Evolutionary conservation across 768 basidiomycete species (phyloP).

Genomic region (Rhodotorula sphaerocarpa): DNA sequence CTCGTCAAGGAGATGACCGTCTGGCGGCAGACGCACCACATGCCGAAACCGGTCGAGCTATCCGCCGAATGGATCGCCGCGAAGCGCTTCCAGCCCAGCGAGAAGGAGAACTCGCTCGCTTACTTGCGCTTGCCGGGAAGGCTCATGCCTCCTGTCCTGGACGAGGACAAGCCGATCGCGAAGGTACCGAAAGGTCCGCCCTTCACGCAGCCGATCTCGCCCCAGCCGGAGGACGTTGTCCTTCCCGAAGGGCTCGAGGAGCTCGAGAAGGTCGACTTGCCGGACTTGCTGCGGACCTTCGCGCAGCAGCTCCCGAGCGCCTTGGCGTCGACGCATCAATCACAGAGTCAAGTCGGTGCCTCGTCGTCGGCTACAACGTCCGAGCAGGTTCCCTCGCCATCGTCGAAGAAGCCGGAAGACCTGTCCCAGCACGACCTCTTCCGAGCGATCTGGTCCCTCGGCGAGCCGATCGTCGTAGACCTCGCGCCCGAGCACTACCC

Average conservation of each 20-base stretch:
- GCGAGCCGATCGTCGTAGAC: slow-evolving; percentile 71
- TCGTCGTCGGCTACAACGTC: neutral
- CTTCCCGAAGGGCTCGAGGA: no score
- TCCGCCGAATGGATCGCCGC: neutral
- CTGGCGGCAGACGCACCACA: slow-evolving; percentile 42
- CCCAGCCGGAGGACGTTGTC: neutral
- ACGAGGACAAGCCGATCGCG: slow-evolving; percentile 49
- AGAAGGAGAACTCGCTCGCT: slow-evolving; percentile 10
- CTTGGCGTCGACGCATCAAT: neutral
- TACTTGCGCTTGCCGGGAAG: slow-evolving; percentile 27
- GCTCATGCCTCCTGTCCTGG: slow-evolving; percentile 38
- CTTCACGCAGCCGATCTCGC: neutral
- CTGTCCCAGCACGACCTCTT: slow-evolving; percentile 51
- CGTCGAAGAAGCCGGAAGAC: slow-evolving; percentile 50
- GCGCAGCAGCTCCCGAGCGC: neutral
- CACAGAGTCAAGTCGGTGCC: no score
- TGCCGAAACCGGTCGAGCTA: neutral
- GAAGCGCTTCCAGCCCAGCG: neutral
- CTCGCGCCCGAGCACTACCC: neutral
- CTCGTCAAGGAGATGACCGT: slow-evolving; percentile 64
- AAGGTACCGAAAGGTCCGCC: no score
- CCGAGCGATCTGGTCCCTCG: slow-evolving; percentile 60
- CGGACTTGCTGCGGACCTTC: no score
- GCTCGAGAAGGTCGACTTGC: no score
- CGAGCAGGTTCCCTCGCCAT: slow-evolving; percentile 51